Conservation (phyloP, 169 alveolate species). For the Blepharisma undulans region DNA sequence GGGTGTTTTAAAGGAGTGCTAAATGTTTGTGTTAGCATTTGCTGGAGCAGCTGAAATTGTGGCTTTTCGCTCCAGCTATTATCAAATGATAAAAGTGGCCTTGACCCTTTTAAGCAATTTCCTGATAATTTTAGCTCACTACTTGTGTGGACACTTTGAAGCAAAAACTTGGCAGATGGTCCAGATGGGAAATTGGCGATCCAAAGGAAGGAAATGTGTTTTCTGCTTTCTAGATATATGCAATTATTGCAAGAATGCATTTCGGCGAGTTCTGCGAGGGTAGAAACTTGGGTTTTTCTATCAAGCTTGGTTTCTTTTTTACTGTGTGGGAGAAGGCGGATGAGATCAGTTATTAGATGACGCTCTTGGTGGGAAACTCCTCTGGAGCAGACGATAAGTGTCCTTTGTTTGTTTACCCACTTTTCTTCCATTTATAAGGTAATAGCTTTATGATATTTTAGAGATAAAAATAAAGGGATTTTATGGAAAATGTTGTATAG, state of each 20-base stretch:
- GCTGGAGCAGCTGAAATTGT: conserved; percentile 67
- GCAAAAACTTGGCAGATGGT: conserved; percentile 93
- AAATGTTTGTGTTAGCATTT: conserved; percentile 84
- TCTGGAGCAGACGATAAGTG: conserved; percentile 93
- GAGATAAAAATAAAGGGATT: no score
- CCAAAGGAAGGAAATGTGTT: conserved; percentile 92
- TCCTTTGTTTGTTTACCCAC: conserved; percentile 95
- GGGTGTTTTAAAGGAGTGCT: conserved; percentile 95
- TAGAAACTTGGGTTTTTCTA: conserved; percentile 30
- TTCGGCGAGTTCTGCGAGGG: conserved; percentile 30
- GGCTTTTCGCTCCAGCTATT: conserved; percentile 70
- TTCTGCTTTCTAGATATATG: conserved; percentile 91
- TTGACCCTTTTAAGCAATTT: conserved; percentile 91
- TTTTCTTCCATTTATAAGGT: neutral
- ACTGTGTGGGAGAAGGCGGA: conserved; percentile 96
- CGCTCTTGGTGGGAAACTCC: conserved; percentile 93
- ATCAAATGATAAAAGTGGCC: conserved; percentile 95
- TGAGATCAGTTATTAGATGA: conserved; percentile 93
- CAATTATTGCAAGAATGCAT: conserved; percentile 18
- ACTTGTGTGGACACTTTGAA: conserved; percentile 90
- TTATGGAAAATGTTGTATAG: no score
- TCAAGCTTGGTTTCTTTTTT: conserved; percentile 91
- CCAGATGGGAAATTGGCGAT: conserved; percentile 94
- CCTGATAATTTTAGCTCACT: conserved; percentile 94
- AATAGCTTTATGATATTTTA: neutral